Base-by-base conservation (phyloP, 331 rosid species). In the Pyracantha coccinea region DNA sequence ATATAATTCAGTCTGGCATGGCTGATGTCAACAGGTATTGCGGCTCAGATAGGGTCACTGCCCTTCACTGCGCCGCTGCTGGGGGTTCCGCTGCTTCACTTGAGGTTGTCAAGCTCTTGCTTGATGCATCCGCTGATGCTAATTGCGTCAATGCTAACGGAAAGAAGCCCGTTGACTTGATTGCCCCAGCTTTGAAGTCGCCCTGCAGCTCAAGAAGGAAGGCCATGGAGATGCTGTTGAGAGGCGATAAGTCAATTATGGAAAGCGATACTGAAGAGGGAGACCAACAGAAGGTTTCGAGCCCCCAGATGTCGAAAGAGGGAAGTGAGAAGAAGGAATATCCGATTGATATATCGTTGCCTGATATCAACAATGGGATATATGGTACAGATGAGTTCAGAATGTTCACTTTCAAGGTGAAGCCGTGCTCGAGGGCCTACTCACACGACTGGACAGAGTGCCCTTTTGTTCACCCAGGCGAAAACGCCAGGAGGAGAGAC, bases 371-470 rank as follows among this genome's bases (percentile, higher is more conserved):
- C 92, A 88, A 85, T 31, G 97, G 97, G 79, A 31, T 94, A 4
- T 94, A 92, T 72, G 96, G 99, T 17, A 52, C 88, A 0, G 97
- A 94, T 66, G 99, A 94, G 63, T 94, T 94, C 82, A 88, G 99
- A 82, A 94, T 94, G 99, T 94, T 79, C 76, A 88, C 91, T 60
- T 94, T 94, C 92, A 94, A 94, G 89, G 94, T 94, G 88, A 94
- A 92, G 88, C 99, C 99, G 0, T 94, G 99, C 80, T 94, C 99
- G 1, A 92, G 99, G 89, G 99, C 99, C 8, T 94, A 94, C 73
- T 88, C 97, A 3, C 99, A 94, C 63, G 99, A 94, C 68, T 94
- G 99, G 99, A 94, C 99, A 0, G 99, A 94, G 86, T 94, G 99
- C 50, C 99, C 99, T 0, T 94, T 94, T 59, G 99, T 89, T 83